phyloP scores from a whole-genome alignment of 345 rosid genomes.

The Excoecaria cochinchinensis region DNA sequence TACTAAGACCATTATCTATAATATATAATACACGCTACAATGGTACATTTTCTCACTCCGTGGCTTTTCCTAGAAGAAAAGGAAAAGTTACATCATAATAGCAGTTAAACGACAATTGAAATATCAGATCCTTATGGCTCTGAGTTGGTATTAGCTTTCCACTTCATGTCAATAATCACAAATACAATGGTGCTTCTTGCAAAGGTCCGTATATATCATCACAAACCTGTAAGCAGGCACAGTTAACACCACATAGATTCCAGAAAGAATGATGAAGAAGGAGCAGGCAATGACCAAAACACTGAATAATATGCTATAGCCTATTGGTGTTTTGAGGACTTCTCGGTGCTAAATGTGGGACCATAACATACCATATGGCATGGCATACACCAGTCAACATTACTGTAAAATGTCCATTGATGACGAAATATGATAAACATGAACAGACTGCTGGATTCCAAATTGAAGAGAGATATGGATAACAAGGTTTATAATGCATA shows the following conservation, averaged over 20 bases:
- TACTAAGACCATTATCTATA: not conserved
- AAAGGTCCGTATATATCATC: not conserved
- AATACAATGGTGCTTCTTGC: not conserved
- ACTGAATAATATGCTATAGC: not conserved
- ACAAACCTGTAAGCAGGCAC: constrained; percentile 3
- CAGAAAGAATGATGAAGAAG: not conserved
- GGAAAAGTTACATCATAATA: not conserved
- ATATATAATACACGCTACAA: not conserved
- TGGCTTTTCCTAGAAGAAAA: not conserved
- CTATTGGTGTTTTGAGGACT: not conserved
- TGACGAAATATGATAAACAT: not conserved
- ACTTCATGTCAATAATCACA: not conserved
- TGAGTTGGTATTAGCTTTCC: not conserved
- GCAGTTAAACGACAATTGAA: not conserved
- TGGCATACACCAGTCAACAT: too few species aligned
- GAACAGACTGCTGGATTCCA: not conserved
- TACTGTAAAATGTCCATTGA: too few species aligned
- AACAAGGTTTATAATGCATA: too few species aligned
- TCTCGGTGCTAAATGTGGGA: not conserved
- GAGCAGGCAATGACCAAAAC: not conserved
- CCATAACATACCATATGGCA: not conserved
- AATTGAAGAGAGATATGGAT: too few species aligned
- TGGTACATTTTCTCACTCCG: not conserved
- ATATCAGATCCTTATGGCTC: not conserved
- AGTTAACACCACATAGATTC: not conserved